phyloP scores from a whole-genome alignment of 192 early-diverging fungal genomes.

The Backusella tarrabulga region DNA sequence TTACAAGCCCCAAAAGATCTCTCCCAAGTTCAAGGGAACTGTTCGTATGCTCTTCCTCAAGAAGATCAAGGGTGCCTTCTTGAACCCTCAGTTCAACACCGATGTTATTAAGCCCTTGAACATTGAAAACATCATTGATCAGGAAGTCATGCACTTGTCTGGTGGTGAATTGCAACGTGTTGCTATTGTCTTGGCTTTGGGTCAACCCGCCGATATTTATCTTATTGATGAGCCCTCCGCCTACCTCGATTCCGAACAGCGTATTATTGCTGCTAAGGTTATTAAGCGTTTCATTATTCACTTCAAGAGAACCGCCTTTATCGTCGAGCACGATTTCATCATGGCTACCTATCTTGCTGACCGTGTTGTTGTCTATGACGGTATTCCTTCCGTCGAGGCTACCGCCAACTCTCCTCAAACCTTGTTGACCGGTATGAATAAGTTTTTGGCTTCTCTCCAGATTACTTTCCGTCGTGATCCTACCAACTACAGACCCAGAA shows the following conservation, averaged over 20 bases:
- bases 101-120: conserved; percentile 94
- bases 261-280: conserved; percentile 98
- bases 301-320: conserved; percentile 95
- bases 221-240: conserved; percentile 98
- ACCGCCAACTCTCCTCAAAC: conserved; percentile 82
- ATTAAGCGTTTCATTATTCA: conserved; percentile 98
- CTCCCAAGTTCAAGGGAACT: conserved; percentile 90
- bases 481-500: conserved; percentile 94
- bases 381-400: conserved; percentile 83
- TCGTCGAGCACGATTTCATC: conserved; percentile 99
- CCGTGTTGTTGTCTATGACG: conserved; percentile 94
- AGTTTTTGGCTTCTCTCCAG: conserved; percentile 86
- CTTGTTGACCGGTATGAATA: conserved; percentile 94
- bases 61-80: conserved; percentile 81
- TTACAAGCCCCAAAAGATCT: conserved; percentile 98
- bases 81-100: conserved; percentile 94
- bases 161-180: conserved; percentile 99
- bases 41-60: conserved; percentile 90
- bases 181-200: conserved; percentile 87
- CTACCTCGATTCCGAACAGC: conserved; percentile 98
- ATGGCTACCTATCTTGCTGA: conserved; percentile 99
- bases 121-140: conserved; percentile 92
- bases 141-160: conserved; percentile 82
- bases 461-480: conserved; percentile 99
- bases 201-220: conserved; percentile 93